Evolutionary conservation across 176 grass and related monocot genomes (phyloP).

Genomic region (Luzula sylvatica): DNA sequence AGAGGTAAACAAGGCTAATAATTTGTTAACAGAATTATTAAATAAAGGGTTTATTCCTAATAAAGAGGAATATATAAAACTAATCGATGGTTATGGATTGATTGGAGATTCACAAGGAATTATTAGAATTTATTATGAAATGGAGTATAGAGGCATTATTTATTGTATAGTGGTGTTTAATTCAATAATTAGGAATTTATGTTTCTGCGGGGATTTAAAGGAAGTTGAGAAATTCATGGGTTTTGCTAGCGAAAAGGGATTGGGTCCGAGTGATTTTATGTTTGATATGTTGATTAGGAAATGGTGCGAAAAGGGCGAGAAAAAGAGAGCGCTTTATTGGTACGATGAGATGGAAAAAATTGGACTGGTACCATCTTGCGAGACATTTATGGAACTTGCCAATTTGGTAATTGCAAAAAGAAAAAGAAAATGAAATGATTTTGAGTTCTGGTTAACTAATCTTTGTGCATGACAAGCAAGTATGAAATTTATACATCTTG

Average conservation of each 20-base stretch:
- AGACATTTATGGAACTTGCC: conserved; percentile 48
- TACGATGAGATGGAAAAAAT: conserved; percentile 55
- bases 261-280: conserved; percentile 21
- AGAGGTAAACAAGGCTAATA: conserved; percentile 40
- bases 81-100: conserved; percentile 43
- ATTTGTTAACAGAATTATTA: conserved; percentile 36
- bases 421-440: conserved; percentile 1
- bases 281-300: conserved; percentile 40
- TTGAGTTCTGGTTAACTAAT: too few relatives aligned
- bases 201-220: conserved; percentile 40
- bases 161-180: conserved; percentile 13
- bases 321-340: conserved; percentile 49
- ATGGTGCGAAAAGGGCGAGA: conserved; percentile 41
- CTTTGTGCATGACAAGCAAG: too few relatives aligned
- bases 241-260: conserved; percentile 31
- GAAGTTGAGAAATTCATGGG: conserved; percentile 64
- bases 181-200: conserved; percentile 44
- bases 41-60: conserved; percentile 44
- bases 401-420: conserved; percentile 35
- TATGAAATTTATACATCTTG: too few relatives aligned
- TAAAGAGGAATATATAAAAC: conserved; percentile 31
- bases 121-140: conserved; percentile 61
- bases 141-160: conserved; percentile 41
- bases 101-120: conserved; percentile 34
- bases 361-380: conserved; percentile 36